These are phyloP conservation scores for Metschnikowia drakensbergensis DNA, from an alignment of 805 yeast species.

Conservation along the genomic window DNA sequence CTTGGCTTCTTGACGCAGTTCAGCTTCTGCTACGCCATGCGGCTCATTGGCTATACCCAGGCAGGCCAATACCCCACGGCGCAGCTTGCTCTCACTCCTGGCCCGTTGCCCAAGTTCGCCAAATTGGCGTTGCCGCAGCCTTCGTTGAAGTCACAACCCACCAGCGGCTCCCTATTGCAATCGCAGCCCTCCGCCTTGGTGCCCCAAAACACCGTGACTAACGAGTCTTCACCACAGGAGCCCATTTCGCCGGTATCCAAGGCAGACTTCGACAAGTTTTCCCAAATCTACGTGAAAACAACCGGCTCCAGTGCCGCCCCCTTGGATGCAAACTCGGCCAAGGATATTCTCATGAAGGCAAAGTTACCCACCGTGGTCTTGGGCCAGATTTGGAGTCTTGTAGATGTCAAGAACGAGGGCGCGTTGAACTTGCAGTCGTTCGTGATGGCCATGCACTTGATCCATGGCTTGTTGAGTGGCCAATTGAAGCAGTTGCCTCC, in stretches of 20 bases:
- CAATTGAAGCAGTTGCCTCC: slow-evolving; percentile 54
- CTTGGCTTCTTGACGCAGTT: slow-evolving; percentile 77
- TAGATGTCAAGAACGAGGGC: slow-evolving; percentile 75
- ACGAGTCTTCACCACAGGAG: slow-evolving; percentile 25
- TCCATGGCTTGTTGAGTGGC: slow-evolving; percentile 74
- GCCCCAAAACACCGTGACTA: slow-evolving; percentile 31
- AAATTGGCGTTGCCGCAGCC: slow-evolving; percentile 21
- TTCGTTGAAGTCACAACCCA: slow-evolving; percentile 33
- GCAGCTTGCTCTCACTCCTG: slow-evolving; percentile 50
- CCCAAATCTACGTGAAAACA: slow-evolving; percentile 70
- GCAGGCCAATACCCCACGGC: slow-evolving; percentile 56
- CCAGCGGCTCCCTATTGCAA: slow-evolving; percentile 40
- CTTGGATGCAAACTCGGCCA: slow-evolving; percentile 78
- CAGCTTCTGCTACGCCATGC: slow-evolving; percentile 81
- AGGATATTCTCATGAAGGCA: slow-evolving; percentile 85
- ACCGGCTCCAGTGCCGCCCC: slow-evolving; percentile 49
- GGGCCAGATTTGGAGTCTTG: slow-evolving; percentile 86
- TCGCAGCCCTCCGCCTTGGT: slow-evolving; percentile 35
- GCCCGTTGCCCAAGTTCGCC: slow-evolving; percentile 62
- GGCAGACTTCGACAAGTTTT: slow-evolving; percentile 58
- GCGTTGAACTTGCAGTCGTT: slow-evolving; percentile 70
- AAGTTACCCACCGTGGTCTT: slow-evolving; percentile 70
- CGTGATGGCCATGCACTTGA: slow-evolving; percentile 90
- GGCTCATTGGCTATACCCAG: slow-evolving; percentile 87
- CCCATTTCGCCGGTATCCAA: slow-evolving; percentile 42